Evolutionary conservation across 805 yeast genomes (phyloP).

Genomic region (Teunomyces stri): DNA sequence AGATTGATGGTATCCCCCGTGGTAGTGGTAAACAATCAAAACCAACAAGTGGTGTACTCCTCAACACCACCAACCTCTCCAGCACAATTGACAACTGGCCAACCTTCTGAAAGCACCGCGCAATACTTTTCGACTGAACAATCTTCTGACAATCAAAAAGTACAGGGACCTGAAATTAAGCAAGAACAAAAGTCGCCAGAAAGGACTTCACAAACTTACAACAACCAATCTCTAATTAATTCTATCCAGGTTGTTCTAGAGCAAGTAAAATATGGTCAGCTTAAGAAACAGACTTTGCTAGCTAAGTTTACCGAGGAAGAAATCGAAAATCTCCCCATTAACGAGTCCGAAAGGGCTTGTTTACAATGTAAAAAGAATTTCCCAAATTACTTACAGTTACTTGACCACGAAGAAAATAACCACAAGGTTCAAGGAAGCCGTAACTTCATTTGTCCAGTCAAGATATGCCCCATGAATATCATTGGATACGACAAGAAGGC

Average conservation of each 20-base stretch:
- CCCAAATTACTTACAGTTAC: constrained; percentile 25
- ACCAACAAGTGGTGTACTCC: background rate
- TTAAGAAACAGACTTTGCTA: background rate
- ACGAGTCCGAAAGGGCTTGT: constrained; percentile 9
- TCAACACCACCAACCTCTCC: constrained; percentile 1
- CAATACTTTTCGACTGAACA: background rate
- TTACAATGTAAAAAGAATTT: constrained; percentile 33
- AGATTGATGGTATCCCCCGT: constrained; percentile 5
- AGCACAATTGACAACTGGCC: background rate
- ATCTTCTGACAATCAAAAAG: background rate
- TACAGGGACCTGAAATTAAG: background rate
- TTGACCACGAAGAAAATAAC: constrained; percentile 33
- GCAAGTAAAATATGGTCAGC: background rate
- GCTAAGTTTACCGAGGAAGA: constrained; percentile 2
- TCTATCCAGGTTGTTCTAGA: background rate
- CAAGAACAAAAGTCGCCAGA: background rate
- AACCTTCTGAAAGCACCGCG: background rate
- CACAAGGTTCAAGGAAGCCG: constrained; percentile 15
- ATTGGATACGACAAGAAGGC: constrained; percentile 37
- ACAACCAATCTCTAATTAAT: background rate
- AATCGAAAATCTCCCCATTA: constrained; percentile 1
- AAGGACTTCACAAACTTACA: background rate
- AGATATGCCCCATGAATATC: constrained; percentile 40
- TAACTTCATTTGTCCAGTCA: constrained; percentile 29
- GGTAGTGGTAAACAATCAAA: background rate